Base-by-base conservation (phyloP, 768 basidiomycete species). In the Suillus spraguei region DNA sequence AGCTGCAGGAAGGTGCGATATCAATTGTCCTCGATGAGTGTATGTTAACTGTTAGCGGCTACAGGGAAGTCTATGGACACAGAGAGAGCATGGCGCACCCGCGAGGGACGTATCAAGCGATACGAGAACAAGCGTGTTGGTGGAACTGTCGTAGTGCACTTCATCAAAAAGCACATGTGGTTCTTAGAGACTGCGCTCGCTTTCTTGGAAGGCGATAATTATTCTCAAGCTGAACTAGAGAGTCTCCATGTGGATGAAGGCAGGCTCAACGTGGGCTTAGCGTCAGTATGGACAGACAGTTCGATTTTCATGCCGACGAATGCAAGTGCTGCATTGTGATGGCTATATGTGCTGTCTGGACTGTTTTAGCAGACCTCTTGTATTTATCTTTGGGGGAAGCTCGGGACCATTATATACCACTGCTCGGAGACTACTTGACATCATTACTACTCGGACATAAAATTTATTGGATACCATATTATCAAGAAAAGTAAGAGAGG, bases 121-220 rank as follows among this genome's bases (percentile, higher is more conserved):
- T 92, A 92, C 70, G 82, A 87, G 66, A 82, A 81, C 52, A 79
- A 83, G 63, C 88, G 91, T 24, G 85, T 94, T 10, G 97, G 97
- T 4, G 97, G 97, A 6, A 99, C 97, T 3, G 84, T 96, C 53
- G 92, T 95, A 24, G 95, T 99, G 59, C 97, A 99, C 78, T 98
- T 94, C 74, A 90, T 99, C 82, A 99, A 98, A 87, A 91, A 94
- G 74, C 88, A 93, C 67, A 91, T 92, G 79, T 99, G 97, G 97
- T 98, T 92, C 78, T 76, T 95, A 68, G 97, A 99, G 79, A 93
- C 96, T 6, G 93, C 94, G 13, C 78, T 95, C 13, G 95, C 94
- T 20, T 80, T 99, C 32, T 80, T 98, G 35, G 93, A 91, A 60
- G 85, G 88, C n/a, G 85, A 88, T 36, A 89, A 94, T 64, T 78